Evolutionary conservation across 495 filamentous ascomycete genomes (phyloP).

Genomic region (Tuber aestivum): DNA sequence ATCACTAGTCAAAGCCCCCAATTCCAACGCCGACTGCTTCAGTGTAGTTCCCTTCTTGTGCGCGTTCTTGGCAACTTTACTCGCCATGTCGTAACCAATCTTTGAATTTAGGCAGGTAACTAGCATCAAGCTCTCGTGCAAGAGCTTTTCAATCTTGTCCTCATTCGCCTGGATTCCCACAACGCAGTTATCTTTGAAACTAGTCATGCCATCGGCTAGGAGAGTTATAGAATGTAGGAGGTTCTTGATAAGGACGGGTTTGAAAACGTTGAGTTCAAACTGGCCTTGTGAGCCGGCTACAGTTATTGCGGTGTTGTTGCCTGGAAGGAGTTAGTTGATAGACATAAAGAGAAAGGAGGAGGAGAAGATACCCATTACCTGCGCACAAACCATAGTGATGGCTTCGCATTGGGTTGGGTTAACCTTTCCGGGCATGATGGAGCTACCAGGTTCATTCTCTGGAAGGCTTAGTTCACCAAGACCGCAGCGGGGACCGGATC

Average conservation of each 20-base stretch:
- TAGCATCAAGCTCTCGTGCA: conserved; percentile 96
- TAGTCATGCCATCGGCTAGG: conserved; percentile 83
- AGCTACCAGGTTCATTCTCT: conserved; percentile 95
- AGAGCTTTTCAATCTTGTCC: conserved; percentile 73
- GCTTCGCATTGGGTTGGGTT: conserved; percentile 99
- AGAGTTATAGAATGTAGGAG: conserved; percentile 83
- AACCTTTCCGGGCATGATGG: conserved; percentile 99
- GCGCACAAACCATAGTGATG: conserved; percentile 92
- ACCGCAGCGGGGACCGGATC: conserved; percentile 90
- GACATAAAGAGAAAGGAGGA: conserved; percentile 7
- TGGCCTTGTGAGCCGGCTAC: conserved; percentile 95
- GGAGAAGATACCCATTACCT: conserved; percentile 70
- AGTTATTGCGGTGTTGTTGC: conserved; percentile 82
- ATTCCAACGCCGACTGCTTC: conserved; percentile 88
- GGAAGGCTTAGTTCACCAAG: conserved; percentile 86
- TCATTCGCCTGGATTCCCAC: conserved; percentile 87
- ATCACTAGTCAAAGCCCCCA: conserved; percentile 79
- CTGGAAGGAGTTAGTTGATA: conserved; percentile 15
- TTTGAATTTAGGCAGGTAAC: conserved; percentile 98
- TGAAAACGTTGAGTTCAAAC: conserved; percentile 99
- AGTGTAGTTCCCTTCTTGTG: conserved; percentile 96
- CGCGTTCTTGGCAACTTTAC: conserved; percentile 97
- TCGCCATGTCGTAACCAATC: conserved; percentile 97
- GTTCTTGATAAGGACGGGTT: conserved; percentile 92
- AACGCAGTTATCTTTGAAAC: conserved; percentile 89